A percentile compares a stretch with the other conserved stretches of the same genome.
phyloP scores from a whole-genome alignment of 2,329 filamentous ascomycete genomes.

The Calonectria honghensis region DNA sequence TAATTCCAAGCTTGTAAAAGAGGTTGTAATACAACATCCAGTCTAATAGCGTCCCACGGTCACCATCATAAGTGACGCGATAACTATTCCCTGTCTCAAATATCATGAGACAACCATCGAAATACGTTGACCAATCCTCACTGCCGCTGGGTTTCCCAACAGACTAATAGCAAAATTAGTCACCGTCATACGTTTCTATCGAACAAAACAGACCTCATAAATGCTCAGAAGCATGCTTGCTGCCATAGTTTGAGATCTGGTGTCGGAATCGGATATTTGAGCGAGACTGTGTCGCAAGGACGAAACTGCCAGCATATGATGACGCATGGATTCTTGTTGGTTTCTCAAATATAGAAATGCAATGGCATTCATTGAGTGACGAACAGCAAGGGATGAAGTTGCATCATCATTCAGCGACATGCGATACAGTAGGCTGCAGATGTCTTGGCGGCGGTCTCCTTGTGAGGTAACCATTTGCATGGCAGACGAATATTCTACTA shows the following conservation, averaged over 20 bases:
- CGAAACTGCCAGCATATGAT: constrained; percentile 29
- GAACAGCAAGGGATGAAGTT: constrained; percentile 32
- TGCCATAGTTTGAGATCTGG: constrained; percentile 27
- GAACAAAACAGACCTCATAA: constrained; percentile 12
- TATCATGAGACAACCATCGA: constrained; percentile 32
- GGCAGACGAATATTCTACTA: constrained; percentile 23
- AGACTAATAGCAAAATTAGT: constrained; percentile 7
- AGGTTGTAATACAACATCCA: constrained; percentile 34
- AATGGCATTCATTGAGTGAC: constrained; percentile 33
- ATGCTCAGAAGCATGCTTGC: constrained; percentile 35
- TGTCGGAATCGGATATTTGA: constrained; percentile 1
- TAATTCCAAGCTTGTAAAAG: constrained; percentile 32
- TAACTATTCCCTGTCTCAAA: constrained; percentile 8
- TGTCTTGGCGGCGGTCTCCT: constrained; percentile 32
- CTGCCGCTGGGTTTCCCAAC: neutral
- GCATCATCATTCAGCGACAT: constrained; percentile 31
- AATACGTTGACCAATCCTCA: constrained; percentile 34
- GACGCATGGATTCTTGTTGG: neutral
- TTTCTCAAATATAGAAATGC: constrained; percentile 29
- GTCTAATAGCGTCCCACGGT: constrained; percentile 27
- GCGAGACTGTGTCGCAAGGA: constrained; percentile 18
- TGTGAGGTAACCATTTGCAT: constrained; percentile 32
- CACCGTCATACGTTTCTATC: fast-evolving
- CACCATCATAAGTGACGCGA: neutral
- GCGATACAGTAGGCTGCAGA: constrained; percentile 32